phyloP scores from a whole-genome alignment of 371 early-diverging fungal genomes.

The Mortierella sp. region DNA sequence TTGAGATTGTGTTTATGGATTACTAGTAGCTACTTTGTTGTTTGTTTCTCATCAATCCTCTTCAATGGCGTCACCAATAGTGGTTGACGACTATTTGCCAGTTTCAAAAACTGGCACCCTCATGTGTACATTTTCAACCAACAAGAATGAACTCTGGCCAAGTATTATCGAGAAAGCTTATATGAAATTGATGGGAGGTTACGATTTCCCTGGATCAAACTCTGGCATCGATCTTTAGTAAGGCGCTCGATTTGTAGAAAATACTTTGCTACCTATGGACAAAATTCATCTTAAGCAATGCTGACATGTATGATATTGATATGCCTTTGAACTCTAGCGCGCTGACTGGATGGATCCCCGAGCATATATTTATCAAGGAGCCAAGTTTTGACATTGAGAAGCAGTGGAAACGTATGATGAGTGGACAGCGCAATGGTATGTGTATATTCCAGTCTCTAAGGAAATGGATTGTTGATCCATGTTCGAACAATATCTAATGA shows the following conservation, averaged over 20 bases:
- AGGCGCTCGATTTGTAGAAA: slow-evolving; percentile 9
- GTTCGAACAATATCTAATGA: slow-evolving; percentile 40
- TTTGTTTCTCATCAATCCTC: slow-evolving; percentile 4
- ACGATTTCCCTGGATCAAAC: slow-evolving; percentile 94
- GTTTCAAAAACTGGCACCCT: slow-evolving; percentile 77
- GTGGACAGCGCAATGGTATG: slow-evolving; percentile 78
- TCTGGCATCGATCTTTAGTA: slow-evolving; percentile 91
- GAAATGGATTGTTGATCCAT: too few relatives aligned
- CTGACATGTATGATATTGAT: background rate
- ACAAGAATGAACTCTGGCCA: slow-evolving; percentile 86
- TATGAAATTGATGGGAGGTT: slow-evolving; percentile 95
- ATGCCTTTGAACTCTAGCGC: slow-evolving; percentile 57
- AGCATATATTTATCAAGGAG: slow-evolving; percentile 88
- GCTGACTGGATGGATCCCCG: slow-evolving; percentile 95
- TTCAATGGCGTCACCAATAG: slow-evolving; percentile 34
- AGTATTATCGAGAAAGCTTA: slow-evolving; percentile 94
- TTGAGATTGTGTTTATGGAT: background rate
- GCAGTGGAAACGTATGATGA: slow-evolving; percentile 80
- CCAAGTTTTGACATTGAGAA: slow-evolving; percentile 71
- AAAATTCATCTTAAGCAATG: background rate
- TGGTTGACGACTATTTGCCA: slow-evolving; percentile 92
- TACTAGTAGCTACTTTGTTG: background rate
- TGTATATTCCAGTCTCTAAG: background rate
- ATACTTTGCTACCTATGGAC: background rate
- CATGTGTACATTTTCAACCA: slow-evolving; percentile 88